These are phyloP conservation scores for Candida glucosophila DNA, from an alignment of 1,139 yeast genomes.

Conservation along the genomic window DNA sequence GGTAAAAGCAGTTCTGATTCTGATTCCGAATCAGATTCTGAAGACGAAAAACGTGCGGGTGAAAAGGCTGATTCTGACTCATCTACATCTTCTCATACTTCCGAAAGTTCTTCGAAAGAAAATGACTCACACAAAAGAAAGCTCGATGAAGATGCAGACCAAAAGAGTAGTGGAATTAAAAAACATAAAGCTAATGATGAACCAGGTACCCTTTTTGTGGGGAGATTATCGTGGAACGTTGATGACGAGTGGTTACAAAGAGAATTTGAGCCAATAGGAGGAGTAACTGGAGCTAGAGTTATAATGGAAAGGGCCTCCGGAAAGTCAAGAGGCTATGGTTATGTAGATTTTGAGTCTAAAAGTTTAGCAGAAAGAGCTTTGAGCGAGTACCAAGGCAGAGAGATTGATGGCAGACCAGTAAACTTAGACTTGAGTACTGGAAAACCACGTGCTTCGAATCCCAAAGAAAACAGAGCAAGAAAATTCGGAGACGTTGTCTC, in stretches of 20 bases:
- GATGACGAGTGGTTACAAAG: constrained; percentile 89
- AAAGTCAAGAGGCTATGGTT: constrained; percentile 95
- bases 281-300: constrained; percentile 83
- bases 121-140: constrained; percentile 21
- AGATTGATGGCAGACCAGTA: constrained; percentile 94
- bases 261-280: constrained; percentile 79
- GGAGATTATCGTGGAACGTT: constrained; percentile 94
- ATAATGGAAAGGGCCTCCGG: constrained; percentile 89
- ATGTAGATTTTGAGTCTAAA: constrained; percentile 82
- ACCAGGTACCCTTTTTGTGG: constrained; percentile 89
- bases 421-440: constrained; percentile 88
- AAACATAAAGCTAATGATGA: constrained; percentile 35
- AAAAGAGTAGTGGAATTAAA: constrained; percentile 26
- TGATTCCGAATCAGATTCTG: constrained; percentile 14
- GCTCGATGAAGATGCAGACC: constrained; percentile 26
- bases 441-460: constrained; percentile 53
- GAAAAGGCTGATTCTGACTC: constrained; percentile 7
- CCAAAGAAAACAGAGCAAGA: constrained; percentile 69
- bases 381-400: constrained; percentile 78
- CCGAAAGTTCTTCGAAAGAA: constrained; percentile 10
- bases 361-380: constrained; percentile 85
- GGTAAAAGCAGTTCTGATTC: constrained; percentile 10
- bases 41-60: constrained; percentile 13
- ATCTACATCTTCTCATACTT: constrained; percentile 14
- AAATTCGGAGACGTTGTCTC: constrained; percentile 86